A percentile compares a stretch with the other conserved stretches of the same genome.
These are phyloP conservation scores for Sporobolomyces phaffii DNA, from an alignment of 768 basidiomycete genomes.

Conservation along the genomic window DNA sequence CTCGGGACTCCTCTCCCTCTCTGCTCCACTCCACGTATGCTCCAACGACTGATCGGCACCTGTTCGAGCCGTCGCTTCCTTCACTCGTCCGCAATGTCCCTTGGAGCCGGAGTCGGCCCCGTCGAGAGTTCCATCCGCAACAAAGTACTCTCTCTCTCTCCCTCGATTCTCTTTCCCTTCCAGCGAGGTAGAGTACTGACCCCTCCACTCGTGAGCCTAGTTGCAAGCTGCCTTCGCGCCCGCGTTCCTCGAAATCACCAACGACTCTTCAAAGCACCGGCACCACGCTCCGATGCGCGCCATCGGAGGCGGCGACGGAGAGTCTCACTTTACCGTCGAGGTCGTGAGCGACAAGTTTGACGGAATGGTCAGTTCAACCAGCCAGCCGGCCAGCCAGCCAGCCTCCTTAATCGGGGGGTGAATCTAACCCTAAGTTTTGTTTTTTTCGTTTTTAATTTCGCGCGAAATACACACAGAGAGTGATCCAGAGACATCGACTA, in stretches of 20 bases:
- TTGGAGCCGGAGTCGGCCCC: background rate
- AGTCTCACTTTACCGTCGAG: slow-evolving; percentile 47
- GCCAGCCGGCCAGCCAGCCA: too few relatives aligned
- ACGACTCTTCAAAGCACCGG: slow-evolving; percentile 45
- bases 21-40: too few relatives aligned
- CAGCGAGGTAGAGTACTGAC: too few relatives aligned
- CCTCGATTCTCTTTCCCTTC: too few relatives aligned
- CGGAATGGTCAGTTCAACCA: slow-evolving; percentile 39
- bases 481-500: slow-evolving; percentile 49
- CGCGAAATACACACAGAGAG: slow-evolving; percentile 34
- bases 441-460: background rate
- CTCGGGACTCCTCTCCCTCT: too few relatives aligned
- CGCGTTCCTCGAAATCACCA: slow-evolving; percentile 45
- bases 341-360: slow-evolving; percentile 41
- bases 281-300: slow-evolving; percentile 50
- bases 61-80: background rate
- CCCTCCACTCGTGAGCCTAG: too few relatives aligned
- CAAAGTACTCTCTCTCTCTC: too few relatives aligned
- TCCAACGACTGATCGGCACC: too few relatives aligned
- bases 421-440: too few relatives aligned
- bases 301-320: slow-evolving; percentile 47
- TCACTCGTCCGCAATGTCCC: too few relatives aligned
- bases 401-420: too few relatives aligned
- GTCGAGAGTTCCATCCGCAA: background rate
- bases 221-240: slow-evolving; percentile 47